A percentile compares a stretch with the other conserved stretches of the same genome.
phyloP scores from a whole-genome alignment of 148 eudicot species.

The Camellia japonica region DNA sequence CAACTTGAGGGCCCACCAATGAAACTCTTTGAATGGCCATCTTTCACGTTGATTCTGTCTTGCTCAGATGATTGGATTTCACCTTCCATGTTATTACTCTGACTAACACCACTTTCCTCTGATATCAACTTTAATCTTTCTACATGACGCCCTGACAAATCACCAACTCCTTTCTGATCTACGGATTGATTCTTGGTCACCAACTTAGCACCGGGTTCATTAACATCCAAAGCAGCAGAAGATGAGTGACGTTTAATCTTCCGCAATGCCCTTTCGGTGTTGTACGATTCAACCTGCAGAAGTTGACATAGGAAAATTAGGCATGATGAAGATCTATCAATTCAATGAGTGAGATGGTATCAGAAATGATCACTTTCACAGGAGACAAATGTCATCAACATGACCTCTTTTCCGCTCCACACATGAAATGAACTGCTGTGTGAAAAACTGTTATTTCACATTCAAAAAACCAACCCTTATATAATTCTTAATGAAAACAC shows the following conservation, averaged over 20 bases:
- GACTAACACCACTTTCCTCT: conserved; percentile 22
- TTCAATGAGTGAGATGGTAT: neutral
- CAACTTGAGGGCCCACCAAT: conserved; percentile 53
- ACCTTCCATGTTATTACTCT: conserved; percentile 31
- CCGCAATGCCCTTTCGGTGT: conserved; percentile 53
- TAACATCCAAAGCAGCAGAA: conserved; percentile 30
- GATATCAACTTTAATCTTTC: conserved; percentile 26
- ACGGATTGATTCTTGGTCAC: conserved; percentile 15
- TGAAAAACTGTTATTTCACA: too few species aligned
- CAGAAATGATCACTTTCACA: neutral
- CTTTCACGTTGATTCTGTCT: conserved; percentile 28
- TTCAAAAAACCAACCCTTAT: neutral
- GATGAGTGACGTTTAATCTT: conserved; percentile 59
- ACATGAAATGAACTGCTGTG: neutral
- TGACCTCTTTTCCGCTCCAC: conserved; percentile 8
- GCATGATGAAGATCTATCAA: neutral
- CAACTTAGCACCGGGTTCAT: conserved; percentile 16
- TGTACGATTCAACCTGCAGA: conserved; percentile 63
- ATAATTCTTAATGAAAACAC: too few species aligned
- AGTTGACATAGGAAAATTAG: neutral
- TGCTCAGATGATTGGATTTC: conserved; percentile 30
- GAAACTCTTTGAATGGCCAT: conserved; percentile 28
- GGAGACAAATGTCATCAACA: neutral
- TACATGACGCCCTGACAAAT: conserved; percentile 26
- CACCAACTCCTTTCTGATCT: conserved; percentile 22